Conservation (phyloP, 2,329 filamentous ascomycete species). For the Pezicula neosporulosa region DNA sequence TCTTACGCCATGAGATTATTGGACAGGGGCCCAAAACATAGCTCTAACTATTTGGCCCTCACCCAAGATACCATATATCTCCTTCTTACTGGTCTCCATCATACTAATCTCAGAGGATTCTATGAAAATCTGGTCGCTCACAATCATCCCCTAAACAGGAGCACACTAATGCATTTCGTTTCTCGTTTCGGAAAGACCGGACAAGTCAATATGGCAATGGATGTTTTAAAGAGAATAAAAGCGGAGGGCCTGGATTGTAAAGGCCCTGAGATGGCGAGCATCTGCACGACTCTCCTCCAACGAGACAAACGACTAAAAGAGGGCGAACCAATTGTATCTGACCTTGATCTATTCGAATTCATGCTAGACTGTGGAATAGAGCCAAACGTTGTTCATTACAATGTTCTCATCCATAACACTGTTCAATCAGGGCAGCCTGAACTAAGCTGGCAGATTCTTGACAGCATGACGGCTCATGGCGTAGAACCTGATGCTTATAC, state of each 20-base stretch:
- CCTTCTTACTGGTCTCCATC: conserved; percentile 13
- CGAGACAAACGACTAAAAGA: conserved; percentile 16
- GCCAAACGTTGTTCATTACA: conserved; percentile 61
- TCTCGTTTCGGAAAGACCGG: conserved; percentile 34
- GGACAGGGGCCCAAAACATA: conserved; percentile 3
- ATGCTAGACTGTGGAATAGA: conserved; percentile 58
- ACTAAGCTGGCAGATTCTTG: conserved; percentile 62
- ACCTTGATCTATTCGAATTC: conserved; percentile 49
- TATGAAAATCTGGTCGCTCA: conserved; percentile 13
- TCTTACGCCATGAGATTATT: background rate
- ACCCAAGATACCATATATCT: conserved; percentile 18
- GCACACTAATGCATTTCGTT: conserved; percentile 25
- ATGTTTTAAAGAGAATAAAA: conserved; percentile 37
- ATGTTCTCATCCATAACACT: conserved; percentile 68
- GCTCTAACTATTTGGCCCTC: conserved; percentile 3
- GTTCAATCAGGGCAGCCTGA: conserved; percentile 59
- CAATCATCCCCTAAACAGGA: conserved; percentile 14
- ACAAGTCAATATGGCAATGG: conserved; percentile 40
- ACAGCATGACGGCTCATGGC: conserved; percentile 55
- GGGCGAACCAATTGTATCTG: conserved; percentile 37
- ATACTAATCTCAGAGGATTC: conserved; percentile 11
- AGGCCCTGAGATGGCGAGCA: conserved; percentile 42
- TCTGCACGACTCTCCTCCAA: conserved; percentile 57
- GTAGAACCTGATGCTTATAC: conserved; percentile 63
- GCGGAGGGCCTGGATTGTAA: conserved; percentile 41